Evolutionary conservation across 306 rosid genomes (phyloP).

Genomic region (Prunus salicina): DNA sequence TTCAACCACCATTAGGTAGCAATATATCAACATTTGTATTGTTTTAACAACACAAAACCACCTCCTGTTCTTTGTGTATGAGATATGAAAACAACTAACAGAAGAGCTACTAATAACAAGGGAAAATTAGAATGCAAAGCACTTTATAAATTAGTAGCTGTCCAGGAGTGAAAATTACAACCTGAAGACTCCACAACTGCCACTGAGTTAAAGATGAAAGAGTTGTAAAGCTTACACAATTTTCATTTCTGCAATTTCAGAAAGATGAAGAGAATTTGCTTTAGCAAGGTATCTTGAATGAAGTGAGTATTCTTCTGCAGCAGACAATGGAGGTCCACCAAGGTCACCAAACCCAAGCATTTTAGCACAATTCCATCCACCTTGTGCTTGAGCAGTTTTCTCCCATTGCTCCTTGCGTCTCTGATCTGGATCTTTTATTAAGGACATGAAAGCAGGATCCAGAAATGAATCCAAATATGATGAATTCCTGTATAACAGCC

Average conservation of each 20-base stretch:
- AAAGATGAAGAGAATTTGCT: slow-evolving; percentile 87
- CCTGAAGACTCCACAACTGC: neutral
- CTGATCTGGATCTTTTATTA: slow-evolving; percentile 97
- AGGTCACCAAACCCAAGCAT: slow-evolving; percentile 90
- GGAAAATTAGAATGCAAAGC: neutral
- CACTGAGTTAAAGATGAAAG: neutral
- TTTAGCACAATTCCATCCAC: slow-evolving; percentile 76
- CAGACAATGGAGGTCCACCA: slow-evolving; percentile 80
- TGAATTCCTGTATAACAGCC: slow-evolving; percentile 57
- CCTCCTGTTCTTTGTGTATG: neutral
- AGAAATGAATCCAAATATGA: slow-evolving; percentile 74
- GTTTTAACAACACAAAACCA: neutral
- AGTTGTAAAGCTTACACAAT: slow-evolving; percentile 62
- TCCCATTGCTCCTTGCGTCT: slow-evolving; percentile 97
- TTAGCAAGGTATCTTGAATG: slow-evolving; percentile 96
- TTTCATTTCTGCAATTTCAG: slow-evolving; percentile 97
- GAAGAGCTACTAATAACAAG: neutral
- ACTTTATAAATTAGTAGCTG: neutral
- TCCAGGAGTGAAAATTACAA: neutral
- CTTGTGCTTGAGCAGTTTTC: slow-evolving; percentile 86
- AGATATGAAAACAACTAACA: neutral
- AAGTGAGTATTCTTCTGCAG: slow-evolving; percentile 88
- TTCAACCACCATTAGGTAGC: neutral
- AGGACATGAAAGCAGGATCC: slow-evolving; percentile 99
- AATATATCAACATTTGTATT: neutral